Conservation (phyloP, 345 rosid species). For the Gossypium anomalum region DNA sequence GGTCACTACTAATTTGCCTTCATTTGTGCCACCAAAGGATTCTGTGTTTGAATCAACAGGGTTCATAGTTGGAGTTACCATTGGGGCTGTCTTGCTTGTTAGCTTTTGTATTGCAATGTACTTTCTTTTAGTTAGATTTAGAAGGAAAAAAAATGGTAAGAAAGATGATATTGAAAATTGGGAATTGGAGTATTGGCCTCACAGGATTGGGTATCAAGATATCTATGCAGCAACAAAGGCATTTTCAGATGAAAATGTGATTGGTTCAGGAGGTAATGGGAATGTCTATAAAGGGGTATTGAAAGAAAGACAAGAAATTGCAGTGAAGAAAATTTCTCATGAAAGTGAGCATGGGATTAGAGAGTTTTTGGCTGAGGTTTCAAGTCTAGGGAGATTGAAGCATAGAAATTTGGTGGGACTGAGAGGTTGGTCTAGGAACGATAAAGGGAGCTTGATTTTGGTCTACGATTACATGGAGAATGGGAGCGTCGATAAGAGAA, state of each 20-base stretch:
- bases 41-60: conserved; percentile 25
- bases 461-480: conserved; percentile 34
- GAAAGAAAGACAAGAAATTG: conserved; percentile 16
- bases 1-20: conserved; percentile 27
- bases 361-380: conserved; percentile 31
- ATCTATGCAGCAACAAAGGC: conserved; percentile 29
- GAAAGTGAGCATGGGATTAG: conserved; percentile 20
- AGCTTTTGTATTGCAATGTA: conserved; percentile 13
- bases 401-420: conserved; percentile 30
- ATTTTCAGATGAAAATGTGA: conserved; percentile 28
- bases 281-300: conserved; percentile 29
- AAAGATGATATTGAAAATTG: conserved; percentile 28
- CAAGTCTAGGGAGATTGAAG: conserved; percentile 29
- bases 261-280: conserved; percentile 36
- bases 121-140: background rate
- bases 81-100: conserved; percentile 3
- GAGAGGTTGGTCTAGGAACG: conserved; percentile 29
- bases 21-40: conserved; percentile 24
- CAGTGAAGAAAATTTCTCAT: conserved; percentile 24
- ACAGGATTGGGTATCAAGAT: conserved; percentile 22
- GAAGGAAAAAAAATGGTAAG: conserved; percentile 14
- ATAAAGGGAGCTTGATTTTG: conserved; percentile 25
- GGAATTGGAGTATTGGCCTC: conserved; percentile 42
- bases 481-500: conserved; percentile 29
- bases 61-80: conserved; percentile 25